Conservation (phyloP, 1,139 yeast genomes). For the Diutina rugosa region DNA sequence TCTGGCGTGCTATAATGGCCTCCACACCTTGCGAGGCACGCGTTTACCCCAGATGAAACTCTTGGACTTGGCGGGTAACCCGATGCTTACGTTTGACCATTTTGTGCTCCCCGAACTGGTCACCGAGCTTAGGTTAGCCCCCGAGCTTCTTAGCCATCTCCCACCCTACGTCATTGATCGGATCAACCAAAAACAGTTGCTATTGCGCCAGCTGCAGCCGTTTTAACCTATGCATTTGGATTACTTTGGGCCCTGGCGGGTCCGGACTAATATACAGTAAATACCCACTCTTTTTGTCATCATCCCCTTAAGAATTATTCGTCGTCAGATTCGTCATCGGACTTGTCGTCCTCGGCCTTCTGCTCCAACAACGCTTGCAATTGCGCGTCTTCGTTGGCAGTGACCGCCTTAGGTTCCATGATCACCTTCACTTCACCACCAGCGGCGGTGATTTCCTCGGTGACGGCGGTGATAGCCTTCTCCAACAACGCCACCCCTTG, state of each 20-base stretch:
- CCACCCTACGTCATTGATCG: conserved; percentile 29
- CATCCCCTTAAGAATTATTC: background rate
- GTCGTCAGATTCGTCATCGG: conserved; percentile 33
- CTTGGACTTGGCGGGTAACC: conserved; percentile 32
- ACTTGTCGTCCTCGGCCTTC: conserved; percentile 35
- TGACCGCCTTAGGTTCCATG: conserved; percentile 98
- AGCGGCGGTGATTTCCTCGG: conserved; percentile 50
- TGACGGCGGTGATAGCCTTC: conserved; percentile 67
- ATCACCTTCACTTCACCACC: conserved; percentile 89
- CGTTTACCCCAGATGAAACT: conserved; percentile 19
- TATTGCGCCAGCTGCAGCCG: conserved; percentile 11
- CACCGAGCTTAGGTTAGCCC: conserved; percentile 22
- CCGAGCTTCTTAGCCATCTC: conserved; percentile 21
- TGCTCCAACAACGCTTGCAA: conserved; percentile 77
- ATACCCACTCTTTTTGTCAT: background rate
- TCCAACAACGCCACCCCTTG: conserved; percentile 73
- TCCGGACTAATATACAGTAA: background rate
- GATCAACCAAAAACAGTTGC: conserved; percentile 23
- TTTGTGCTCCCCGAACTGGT: conserved; percentile 26
- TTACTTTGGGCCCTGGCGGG: background rate
- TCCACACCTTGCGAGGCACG: conserved; percentile 24
- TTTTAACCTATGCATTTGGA: background rate
- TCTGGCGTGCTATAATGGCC: conserved; percentile 27
- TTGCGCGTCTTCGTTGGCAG: conserved; percentile 97
- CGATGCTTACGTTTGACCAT: conserved; percentile 28